Evolutionary conservation across 805 yeast species (phyloP), one percentile per base, ranked within the genome.

Genomic region (Zygoascus biomembranicola): DNA sequence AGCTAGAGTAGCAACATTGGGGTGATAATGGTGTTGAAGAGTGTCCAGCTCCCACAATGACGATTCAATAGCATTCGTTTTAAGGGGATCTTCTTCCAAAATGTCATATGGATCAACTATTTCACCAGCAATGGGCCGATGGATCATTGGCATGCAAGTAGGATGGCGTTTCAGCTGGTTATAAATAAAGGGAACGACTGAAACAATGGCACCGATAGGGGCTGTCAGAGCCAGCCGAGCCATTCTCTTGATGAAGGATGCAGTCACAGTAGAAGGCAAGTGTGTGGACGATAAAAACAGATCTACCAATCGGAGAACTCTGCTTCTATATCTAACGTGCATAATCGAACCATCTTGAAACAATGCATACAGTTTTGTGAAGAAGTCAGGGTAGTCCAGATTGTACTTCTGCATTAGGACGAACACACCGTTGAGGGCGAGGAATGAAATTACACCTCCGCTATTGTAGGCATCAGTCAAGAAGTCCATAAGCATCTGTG

Each of bases 21-120:
- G 97, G 70, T 94, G 98, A 65, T 90, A 92, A 66, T 94, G 99
- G 11, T 79, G 69, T 73, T 84, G 80, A 53, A 87, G 70, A 0
- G 95, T 76, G 55, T 86, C 87, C 53, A 92, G 66, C 69, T 94
- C 99, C 99, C 99, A 94, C 48, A 90, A 69, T 0, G 97, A 90
- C 0, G 96, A 87, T 8, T 78, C 83, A 37, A 90, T 72, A 3
- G 98, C 97, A 35, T 80, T 73, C 0, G 97, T 85, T 54, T 77
- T 72, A 54, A 85, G 75, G 2, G 99, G 99, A 66, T 92, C 89
- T 1, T 57, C 52, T 62, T 87, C 95, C 1, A 66, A 56, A 35
- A 73, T 70, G 58, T 85, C 73, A 65, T 78, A 92, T 4, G 95
- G 85, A 66, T 94, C 98, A 1, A 50, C 46, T 5, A 66, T 65